These are phyloP conservation scores for Eucalyptus melliodora DNA, from an alignment of 345 rosid genomes.

Conservation along the genomic window DNA sequence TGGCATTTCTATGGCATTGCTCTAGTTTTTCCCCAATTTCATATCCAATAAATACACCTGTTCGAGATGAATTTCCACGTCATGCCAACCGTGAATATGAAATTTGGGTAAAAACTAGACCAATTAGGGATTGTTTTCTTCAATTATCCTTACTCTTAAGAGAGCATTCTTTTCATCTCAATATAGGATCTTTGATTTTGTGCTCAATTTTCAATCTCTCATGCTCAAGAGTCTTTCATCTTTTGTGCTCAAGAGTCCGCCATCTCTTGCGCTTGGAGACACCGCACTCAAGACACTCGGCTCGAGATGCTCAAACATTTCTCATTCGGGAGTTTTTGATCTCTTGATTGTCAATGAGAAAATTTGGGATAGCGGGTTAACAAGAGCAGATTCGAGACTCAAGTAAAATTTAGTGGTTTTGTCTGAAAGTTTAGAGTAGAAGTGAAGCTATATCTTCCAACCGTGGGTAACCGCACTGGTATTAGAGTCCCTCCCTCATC, in stretches of 20 bases:
- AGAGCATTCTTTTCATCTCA: not conserved
- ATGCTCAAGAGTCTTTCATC: not conserved
- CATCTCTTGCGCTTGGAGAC: fast-evolving
- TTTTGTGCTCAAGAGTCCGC: not conserved
- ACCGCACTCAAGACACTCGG: fast-evolving
- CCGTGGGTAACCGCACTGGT: fast-evolving
- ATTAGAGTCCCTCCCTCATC: too few species aligned
- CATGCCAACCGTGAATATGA: not conserved
- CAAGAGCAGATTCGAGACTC: fast-evolving
- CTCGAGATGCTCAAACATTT: not conserved
- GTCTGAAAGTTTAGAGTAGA: too few species aligned
- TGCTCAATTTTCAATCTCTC: not conserved
- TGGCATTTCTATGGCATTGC: not conserved
- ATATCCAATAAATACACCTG: not conserved
- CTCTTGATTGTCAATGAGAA: fast-evolving
- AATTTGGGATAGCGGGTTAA: too few species aligned
- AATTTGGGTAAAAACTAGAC: not conserved
- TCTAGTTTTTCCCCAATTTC: not conserved
- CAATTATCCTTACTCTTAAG: not conserved
- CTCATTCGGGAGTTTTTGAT: not conserved
- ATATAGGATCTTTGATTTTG: too few species aligned
- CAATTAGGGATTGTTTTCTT: not conserved
- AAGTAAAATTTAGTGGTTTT: too few species aligned
- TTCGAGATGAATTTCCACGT: not conserved
- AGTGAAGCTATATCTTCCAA: too few species aligned